phyloP scores from a whole-genome alignment of 2,329 filamentous ascomycete species.

The Colletotrichum aenigma region DNA sequence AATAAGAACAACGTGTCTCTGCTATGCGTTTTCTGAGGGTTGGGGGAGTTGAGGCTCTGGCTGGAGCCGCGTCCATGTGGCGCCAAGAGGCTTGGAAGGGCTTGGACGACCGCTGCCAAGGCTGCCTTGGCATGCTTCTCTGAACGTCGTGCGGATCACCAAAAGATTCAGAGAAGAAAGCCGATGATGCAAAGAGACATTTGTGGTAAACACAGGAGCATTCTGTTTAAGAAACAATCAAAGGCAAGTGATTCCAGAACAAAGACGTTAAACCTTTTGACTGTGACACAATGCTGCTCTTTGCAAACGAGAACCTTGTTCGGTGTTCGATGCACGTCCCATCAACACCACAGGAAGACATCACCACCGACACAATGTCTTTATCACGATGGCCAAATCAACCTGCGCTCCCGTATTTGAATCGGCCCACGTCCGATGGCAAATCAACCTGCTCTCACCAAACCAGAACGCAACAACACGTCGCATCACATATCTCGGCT shows the following conservation, averaged over 20 bases:
- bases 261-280: background rate
- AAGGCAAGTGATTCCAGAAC: background rate
- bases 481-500: background rate
- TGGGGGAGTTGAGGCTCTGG: constrained; percentile 13
- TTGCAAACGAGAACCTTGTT: background rate
- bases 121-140: constrained; percentile 5
- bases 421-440: background rate
- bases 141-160: background rate
- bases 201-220: background rate
- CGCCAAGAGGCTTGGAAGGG: background rate
- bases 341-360: background rate
- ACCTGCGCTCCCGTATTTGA: background rate
- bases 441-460: background rate
- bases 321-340: background rate
- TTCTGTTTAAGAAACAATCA: background rate
- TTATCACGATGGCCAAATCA: background rate
- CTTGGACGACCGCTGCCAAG: constrained; percentile 1
- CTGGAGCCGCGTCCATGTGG: background rate
- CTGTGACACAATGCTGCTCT: background rate
- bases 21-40: background rate
- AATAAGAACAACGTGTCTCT: background rate
- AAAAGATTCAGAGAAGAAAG: background rate
- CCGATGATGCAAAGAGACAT: background rate
- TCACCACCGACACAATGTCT: background rate
- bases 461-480: background rate